Conservation (phyloP, 148 eudicot species). For the Camellia japonica region DNA sequence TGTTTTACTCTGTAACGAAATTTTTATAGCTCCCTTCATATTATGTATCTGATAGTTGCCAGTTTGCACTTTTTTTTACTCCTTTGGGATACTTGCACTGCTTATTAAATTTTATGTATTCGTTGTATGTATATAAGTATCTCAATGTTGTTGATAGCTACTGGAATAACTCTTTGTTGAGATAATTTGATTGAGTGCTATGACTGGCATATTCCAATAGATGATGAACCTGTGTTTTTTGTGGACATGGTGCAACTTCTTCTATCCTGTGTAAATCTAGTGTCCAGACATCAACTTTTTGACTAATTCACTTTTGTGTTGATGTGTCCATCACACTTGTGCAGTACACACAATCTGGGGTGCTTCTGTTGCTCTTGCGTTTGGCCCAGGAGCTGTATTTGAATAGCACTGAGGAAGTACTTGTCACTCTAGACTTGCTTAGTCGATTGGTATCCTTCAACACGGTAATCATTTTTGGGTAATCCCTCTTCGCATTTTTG, state of each 20-base stretch:
- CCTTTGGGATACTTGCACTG: neutral
- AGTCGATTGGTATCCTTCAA: slow-evolving; percentile 75
- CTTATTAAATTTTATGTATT: neutral
- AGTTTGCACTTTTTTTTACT: too few relatives aligned
- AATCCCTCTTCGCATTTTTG: neutral
- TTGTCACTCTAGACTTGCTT: slow-evolving; percentile 71
- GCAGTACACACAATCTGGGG: slow-evolving; percentile 79
- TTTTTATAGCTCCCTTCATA: neutral
- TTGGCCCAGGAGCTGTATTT: slow-evolving; percentile 60
- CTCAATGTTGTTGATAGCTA: neutral
- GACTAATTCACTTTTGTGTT: slow-evolving; percentile 1
- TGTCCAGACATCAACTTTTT: neutral
- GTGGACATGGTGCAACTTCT: neutral
- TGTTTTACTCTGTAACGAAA: neutral
- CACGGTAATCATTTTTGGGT: slow-evolving; percentile 42
- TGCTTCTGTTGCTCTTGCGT: slow-evolving; percentile 72
- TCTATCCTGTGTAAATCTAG: neutral
- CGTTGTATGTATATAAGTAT: neutral
- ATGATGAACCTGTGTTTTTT: neutral
- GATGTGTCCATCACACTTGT: slow-evolving; percentile 15
- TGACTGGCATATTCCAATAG: neutral
- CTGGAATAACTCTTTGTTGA: neutral
- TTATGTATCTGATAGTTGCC: neutral
- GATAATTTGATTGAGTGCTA: neutral
- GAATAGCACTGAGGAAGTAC: slow-evolving; percentile 53